Evolutionary conservation across 164 flowering plant species (phyloP).

Genomic region (Kalanchoe fedtschenkoi): DNA sequence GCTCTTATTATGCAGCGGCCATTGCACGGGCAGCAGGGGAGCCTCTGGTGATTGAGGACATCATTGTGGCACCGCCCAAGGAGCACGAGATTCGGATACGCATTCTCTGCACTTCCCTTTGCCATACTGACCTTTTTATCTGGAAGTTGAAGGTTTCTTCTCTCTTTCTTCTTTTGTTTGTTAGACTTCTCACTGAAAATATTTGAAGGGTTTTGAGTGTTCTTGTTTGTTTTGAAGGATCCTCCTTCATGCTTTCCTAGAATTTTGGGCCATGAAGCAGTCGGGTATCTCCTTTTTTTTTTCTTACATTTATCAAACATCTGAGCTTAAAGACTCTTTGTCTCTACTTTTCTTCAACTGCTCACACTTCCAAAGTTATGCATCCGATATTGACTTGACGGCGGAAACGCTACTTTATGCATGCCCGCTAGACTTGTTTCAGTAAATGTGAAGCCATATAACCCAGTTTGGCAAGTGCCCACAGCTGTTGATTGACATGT

Average conservation of each 20-base stretch:
- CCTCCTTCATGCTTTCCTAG: constrained; percentile 43
- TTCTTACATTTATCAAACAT: no score
- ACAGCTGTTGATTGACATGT: neutral
- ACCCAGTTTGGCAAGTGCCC: no score
- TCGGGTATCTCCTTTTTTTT: constrained; percentile 29
- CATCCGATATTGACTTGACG: no score
- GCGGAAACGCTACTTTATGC: no score
- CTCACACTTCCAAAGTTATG: no score
- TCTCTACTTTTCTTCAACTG: no score
- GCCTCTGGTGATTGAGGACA: constrained; percentile 51
- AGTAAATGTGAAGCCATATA: no score
- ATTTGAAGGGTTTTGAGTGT: no score
- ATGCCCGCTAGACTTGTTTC: no score
- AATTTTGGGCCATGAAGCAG: constrained; percentile 59
- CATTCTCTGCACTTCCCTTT: constrained; percentile 43
- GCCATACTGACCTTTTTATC: constrained; percentile 42
- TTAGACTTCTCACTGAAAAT: neutral
- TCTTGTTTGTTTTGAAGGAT: constrained; percentile 27
- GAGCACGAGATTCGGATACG: constrained; percentile 6
- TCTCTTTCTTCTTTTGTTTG: neutral
- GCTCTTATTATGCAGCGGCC: no score
- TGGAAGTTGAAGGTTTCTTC: constrained; percentile 35
- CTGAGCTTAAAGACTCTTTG: no score
- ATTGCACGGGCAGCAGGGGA: constrained; percentile 36
- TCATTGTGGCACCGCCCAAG: constrained; percentile 49